Percentiles rank a stretch among this genome's conserved stretches.
Conservation (phyloP, 2,329 filamentous ascomycete genomes). For the Diaporthe sp. region DNA sequence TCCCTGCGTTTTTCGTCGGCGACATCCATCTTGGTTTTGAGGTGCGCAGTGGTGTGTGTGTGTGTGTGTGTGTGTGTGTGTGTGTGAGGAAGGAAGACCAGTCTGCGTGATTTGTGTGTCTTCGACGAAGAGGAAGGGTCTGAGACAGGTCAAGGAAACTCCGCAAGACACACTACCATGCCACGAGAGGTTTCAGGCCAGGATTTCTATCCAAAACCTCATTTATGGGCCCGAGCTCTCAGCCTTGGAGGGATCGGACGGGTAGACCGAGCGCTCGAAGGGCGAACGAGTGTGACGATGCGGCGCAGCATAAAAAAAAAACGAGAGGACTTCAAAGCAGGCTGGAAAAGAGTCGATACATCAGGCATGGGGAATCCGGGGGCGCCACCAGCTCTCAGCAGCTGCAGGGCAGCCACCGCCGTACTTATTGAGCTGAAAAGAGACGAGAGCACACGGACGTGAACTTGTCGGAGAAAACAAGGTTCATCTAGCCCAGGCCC, state of each 20-base stretch:
- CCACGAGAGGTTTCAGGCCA: constrained; percentile 17
- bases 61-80: neutral
- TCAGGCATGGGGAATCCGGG: constrained; percentile 4
- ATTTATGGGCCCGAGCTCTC: constrained; percentile 20
- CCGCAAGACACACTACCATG: constrained; percentile 2
- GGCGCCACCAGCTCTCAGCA: constrained; percentile 27
- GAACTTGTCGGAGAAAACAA: constrained; percentile 24
- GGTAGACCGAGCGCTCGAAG: constrained; percentile 4
- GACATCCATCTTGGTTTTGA: neutral
- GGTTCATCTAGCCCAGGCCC: constrained; percentile 26
- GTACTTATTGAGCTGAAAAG: constrained; percentile 21
- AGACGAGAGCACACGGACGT: neutral
- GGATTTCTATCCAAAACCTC: constrained; percentile 18
- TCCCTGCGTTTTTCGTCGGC: constrained; percentile 10
- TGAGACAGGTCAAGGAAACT: constrained; percentile 6
- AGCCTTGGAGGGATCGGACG: constrained; percentile 9
- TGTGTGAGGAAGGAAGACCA: neutral
- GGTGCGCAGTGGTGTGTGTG: neutral
- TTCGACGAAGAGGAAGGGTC: neutral
- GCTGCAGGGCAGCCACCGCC: constrained; percentile 16
- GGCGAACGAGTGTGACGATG: constrained; percentile 21
- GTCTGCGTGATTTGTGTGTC: constrained; percentile 1
- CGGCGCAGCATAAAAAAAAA: neutral
- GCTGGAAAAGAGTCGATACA: neutral
- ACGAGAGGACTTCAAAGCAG: neutral